Percentiles rank a stretch among this genome's conserved stretches.
phyloP scores from a whole-genome alignment of 2,329 filamentous ascomycete genomes.

The Cladosporium phlei region DNA sequence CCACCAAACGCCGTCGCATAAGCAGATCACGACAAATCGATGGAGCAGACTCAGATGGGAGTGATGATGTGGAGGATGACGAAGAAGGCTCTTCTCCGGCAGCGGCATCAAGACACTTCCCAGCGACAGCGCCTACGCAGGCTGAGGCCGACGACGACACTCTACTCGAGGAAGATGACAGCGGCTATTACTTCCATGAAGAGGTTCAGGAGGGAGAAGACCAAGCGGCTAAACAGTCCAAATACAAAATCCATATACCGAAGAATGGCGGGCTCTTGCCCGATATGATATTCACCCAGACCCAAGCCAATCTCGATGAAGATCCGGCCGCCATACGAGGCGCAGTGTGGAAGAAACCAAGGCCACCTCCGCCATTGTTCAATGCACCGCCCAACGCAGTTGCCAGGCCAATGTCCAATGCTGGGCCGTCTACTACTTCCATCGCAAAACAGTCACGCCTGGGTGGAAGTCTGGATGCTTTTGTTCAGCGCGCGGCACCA shows the following conservation, averaged over 20 bases:
- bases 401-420: not conserved
- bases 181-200: conserved; percentile 24
- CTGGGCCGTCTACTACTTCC: not conserved
- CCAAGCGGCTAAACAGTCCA: conserved; percentile 30
- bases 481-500: not conserved
- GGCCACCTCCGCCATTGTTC: conserved; percentile 19
- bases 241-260: conserved; percentile 42
- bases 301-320: conserved; percentile 35
- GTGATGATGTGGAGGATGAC: conserved; percentile 15
- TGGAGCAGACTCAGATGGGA: conserved; percentile 21
- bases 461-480: conserved; percentile 6
- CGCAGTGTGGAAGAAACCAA: conserved; percentile 44
- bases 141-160: conserved; percentile 12
- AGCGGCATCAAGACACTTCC: not conserved
- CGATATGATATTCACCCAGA: conserved; percentile 42
- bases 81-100: conserved; percentile 17
- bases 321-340: conserved; percentile 43
- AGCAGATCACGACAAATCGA: conserved; percentile 21
- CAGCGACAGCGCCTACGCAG: conserved; percentile 1
- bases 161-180: conserved; percentile 14
- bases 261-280: conserved; percentile 36
- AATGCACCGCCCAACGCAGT: conserved; percentile 10
- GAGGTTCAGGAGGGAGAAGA: conserved; percentile 20
- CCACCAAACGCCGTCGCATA: conserved; percentile 28
- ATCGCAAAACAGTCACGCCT: not conserved